Percentiles rank a stretch among this genome's conserved stretches.
Conservation (phyloP, 2,329 filamentous ascomycete genomes). For the Thelonectria blattea region DNA sequence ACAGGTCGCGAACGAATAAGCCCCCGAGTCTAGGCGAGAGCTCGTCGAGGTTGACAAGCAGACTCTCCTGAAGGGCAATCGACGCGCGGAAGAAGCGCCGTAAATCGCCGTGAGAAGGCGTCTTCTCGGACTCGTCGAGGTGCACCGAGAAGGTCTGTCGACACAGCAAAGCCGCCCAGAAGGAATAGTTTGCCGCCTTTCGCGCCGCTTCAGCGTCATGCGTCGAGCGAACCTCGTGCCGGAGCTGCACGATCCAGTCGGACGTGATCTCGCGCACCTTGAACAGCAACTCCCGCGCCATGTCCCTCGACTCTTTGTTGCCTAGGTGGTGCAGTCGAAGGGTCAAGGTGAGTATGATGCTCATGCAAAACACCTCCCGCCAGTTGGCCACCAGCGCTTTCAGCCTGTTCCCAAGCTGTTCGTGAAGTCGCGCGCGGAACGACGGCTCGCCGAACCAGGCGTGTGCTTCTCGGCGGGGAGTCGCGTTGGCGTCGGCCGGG, state of each 20-base stretch:
- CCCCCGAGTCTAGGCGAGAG: conserved; percentile 8
- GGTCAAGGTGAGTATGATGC: conserved; percentile 58
- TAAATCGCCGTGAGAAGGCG: conserved; percentile 12
- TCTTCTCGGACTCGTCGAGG: not conserved
- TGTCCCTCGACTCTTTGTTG: conserved; percentile 10
- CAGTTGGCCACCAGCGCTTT: conserved; percentile 58
- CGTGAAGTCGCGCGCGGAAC: conserved; percentile 56
- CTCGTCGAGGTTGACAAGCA: conserved; percentile 23
- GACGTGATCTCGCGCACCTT: conserved; percentile 51
- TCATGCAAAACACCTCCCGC: conserved; percentile 65
- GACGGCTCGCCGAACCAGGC: conserved; percentile 52
- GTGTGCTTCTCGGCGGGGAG: conserved; percentile 54
- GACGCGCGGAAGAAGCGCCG: conserved; percentile 33
- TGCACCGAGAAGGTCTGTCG: conserved; percentile 44
- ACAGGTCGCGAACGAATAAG: conserved; percentile 33
- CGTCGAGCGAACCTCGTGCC: conserved; percentile 49
- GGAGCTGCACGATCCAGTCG: conserved; percentile 57
- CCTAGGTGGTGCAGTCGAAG: conserved; percentile 45
- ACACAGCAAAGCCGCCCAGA: conserved; percentile 64
- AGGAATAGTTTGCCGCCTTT: conserved; percentile 46
- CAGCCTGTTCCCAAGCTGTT: conserved; percentile 53
- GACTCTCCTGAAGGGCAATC: conserved; percentile 38
- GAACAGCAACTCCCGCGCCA: conserved; percentile 45
- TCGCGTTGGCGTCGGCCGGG: conserved; percentile 43
- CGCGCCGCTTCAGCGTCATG: conserved; percentile 46